Evolutionary conservation across 2,329 filamentous ascomycete genomes (phyloP).

Genomic region (Ascochyta rabiei): DNA sequence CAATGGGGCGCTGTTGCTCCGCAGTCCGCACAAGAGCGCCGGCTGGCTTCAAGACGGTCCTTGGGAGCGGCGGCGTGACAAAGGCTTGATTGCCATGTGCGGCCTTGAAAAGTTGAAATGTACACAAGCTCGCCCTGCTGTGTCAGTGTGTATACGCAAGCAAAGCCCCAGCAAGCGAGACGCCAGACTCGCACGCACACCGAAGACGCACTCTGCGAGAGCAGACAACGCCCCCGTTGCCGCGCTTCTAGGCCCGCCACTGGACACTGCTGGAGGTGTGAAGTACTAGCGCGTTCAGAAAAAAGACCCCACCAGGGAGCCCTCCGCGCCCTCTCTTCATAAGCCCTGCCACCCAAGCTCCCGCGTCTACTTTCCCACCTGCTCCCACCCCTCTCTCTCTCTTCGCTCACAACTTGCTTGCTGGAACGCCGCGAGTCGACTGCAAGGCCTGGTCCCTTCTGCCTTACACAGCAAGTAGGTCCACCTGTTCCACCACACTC

Average conservation of each 20-base stretch:
- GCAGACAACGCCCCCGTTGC: conserved; percentile 29
- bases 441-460: conserved; percentile 32
- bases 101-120: conserved; percentile 17
- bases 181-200: conserved; percentile 22
- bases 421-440: conserved; percentile 36
- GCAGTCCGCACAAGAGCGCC: conserved; percentile 8
- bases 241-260: conserved; percentile 37
- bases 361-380: conserved; percentile 23
- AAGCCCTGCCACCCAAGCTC: conserved; percentile 38
- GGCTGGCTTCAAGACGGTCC: conserved; percentile 25
- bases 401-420: conserved; percentile 37
- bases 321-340: conserved; percentile 41
- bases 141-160: conserved; percentile 22
- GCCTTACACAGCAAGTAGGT: conserved; percentile 40
- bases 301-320: conserved; percentile 44
- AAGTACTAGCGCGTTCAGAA: conserved; percentile 43
- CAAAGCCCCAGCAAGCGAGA: conserved; percentile 29
- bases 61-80: conserved; percentile 16
- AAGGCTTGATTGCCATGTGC: conserved; percentile 30
- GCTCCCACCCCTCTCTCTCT: conserved; percentile 16
- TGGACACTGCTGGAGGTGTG: conserved; percentile 39
- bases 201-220: conserved; percentile 28
- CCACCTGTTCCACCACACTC: conserved; percentile 17
- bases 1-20: conserved; percentile 21
- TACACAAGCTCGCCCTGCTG: conserved; percentile 15